phyloP scores from a whole-genome alignment of 1,284 basidiomycete genomes.

The Schizophyllum amplum region DNA sequence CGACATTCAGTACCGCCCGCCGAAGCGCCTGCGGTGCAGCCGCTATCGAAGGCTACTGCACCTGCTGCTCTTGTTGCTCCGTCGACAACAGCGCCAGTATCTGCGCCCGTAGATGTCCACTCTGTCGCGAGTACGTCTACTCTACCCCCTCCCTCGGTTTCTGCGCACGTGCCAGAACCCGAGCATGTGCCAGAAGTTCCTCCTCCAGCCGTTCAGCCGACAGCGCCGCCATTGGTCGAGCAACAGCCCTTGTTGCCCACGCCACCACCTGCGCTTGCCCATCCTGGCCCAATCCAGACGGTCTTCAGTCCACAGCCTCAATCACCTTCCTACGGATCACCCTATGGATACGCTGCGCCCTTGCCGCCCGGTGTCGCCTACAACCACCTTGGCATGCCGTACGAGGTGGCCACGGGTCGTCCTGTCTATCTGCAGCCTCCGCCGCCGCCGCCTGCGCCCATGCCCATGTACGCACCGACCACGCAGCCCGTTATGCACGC shows the following conservation, averaged over 20 bases:
- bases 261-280: neutral
- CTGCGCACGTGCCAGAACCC: too few species aligned
- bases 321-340: constrained; percentile 37
- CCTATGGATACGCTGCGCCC: constrained; percentile 49
- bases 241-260: neutral
- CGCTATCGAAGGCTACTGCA: too few species aligned
- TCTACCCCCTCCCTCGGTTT: too few species aligned
- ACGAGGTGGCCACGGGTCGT: constrained; percentile 71
- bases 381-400: constrained; percentile 66
- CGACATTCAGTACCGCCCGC: too few species aligned
- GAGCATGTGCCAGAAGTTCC: too few species aligned
- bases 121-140: too few species aligned
- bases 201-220: too few species aligned
- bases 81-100: too few species aligned
- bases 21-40: too few species aligned
- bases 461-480: constrained; percentile 49
- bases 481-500: constrained; percentile 30
- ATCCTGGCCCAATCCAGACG: neutral
- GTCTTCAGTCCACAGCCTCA: constrained; percentile 46
- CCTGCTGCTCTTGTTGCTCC: too few species aligned
- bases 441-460: constrained; percentile 55
- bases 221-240: too few species aligned
- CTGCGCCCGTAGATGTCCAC: too few species aligned
- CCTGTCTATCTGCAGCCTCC: constrained; percentile 61
- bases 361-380: constrained; percentile 70